Percentiles rank a stretch among this genome's conserved stretches.
These are phyloP conservation scores for Xylariaceae sp. DNA, from an alignment of 2,329 filamentous ascomycete species.

Conservation along the genomic window DNA sequence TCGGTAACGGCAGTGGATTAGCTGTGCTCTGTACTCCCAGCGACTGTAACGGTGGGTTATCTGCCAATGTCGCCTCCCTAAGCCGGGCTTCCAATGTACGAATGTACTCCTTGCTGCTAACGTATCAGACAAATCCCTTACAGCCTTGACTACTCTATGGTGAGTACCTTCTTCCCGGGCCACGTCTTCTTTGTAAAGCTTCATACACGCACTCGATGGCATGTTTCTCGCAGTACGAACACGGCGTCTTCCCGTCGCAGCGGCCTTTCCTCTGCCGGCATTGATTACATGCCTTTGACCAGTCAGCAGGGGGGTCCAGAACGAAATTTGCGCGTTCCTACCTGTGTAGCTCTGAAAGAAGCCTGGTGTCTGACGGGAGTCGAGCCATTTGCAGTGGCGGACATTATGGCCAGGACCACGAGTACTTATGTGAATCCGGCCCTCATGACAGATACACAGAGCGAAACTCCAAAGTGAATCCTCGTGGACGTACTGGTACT, in stretches of 20 bases:
- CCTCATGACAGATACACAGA: too few relatives aligned
- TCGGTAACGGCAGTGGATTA: too few relatives aligned
- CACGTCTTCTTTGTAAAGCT: conserved; percentile 1
- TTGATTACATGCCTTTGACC: conserved; percentile 5
- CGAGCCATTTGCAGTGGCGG: too few relatives aligned
- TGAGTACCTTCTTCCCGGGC: conserved; percentile 4
- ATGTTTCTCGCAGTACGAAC: conserved; percentile 3
- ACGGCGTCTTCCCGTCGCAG: conserved; percentile 5
- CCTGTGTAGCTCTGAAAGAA: not conserved
- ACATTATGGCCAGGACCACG: too few relatives aligned
- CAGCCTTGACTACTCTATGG: too few relatives aligned
- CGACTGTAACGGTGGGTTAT: too few relatives aligned
- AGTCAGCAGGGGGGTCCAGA: not conserved
- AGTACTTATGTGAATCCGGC: too few relatives aligned
- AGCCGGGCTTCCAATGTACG: conserved; percentile 5
- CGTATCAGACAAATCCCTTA: not conserved
- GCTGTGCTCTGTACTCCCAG: too few relatives aligned
- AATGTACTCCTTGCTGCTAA: conserved; percentile 4
- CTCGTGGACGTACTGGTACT: too few relatives aligned
- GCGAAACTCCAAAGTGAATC: too few relatives aligned
- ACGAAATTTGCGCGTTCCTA: too few relatives aligned
- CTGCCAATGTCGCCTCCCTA: not conserved
- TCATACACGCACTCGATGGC: conserved; percentile 4
- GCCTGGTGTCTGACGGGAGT: too few relatives aligned
- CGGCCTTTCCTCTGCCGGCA: conserved; percentile 3